These are phyloP conservation scores for Rubia peregrina DNA, from an alignment of 305 asterid genomes.

Conservation along the genomic window DNA sequence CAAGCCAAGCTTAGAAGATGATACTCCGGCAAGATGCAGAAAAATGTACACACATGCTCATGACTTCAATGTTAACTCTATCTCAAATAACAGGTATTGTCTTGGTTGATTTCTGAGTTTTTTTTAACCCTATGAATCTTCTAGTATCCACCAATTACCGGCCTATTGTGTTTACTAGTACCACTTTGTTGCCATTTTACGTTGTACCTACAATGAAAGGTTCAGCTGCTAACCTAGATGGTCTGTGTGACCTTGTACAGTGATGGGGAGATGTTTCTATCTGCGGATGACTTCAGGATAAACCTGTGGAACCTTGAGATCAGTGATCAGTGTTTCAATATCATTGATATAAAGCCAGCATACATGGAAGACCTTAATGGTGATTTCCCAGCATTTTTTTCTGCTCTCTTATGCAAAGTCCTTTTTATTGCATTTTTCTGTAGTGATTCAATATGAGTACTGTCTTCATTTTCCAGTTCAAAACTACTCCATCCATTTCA, in stretches of 20 bases:
- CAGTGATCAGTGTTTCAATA: constrained; percentile 71
- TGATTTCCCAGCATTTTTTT: constrained; percentile 17
- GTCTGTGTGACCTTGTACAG: constrained; percentile 34
- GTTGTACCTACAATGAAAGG: background rate
- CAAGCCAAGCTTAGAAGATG: constrained; percentile 41
- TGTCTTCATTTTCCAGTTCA: background rate
- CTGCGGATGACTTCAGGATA: constrained; percentile 84
- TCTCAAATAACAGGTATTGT: constrained; percentile 68
- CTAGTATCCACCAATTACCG: background rate
- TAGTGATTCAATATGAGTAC: too few relatives aligned
- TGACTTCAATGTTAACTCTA: constrained; percentile 69
- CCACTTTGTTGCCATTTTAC: background rate
- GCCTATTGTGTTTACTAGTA: background rate
- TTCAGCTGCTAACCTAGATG: background rate
- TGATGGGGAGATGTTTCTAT: constrained; percentile 83
- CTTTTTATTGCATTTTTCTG: too few relatives aligned
- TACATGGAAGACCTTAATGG: constrained; percentile 87
- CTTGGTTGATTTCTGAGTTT: constrained; percentile 8
- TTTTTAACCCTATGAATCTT: background rate
- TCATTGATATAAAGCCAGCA: constrained; percentile 71
- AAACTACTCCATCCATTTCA: constrained; percentile 48
- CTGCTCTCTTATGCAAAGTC: background rate
- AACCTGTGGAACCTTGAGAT: constrained; percentile 84
- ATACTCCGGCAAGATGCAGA: constrained; percentile 51
- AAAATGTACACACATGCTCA: constrained; percentile 74